Percentiles rank a stretch among this genome's conserved stretches.
These are phyloP conservation scores for Zoysia japonica DNA, from an alignment of 176 grass and related monocot genomes.

Conservation along the genomic window DNA sequence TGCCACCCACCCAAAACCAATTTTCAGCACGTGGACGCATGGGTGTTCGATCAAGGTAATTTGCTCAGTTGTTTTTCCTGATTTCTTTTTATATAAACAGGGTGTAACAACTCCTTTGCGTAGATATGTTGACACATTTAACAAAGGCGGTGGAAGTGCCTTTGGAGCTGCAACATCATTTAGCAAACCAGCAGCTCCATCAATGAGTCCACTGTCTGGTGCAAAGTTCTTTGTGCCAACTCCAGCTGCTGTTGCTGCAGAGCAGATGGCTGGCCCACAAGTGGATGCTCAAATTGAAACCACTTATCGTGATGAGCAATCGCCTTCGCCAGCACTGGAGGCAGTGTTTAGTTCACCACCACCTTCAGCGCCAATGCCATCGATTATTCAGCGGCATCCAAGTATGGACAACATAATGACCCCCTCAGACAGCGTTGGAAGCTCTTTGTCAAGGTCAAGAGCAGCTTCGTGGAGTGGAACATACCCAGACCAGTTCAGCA, in stretches of 20 bases:
- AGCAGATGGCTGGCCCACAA: slow-evolving; percentile 33
- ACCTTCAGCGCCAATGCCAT: slow-evolving; percentile 26
- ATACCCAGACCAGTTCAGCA: slow-evolving; percentile 43
- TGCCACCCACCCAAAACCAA: slow-evolving; percentile 84
- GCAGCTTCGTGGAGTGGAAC: slow-evolving; percentile 80
- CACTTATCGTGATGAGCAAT: slow-evolving; percentile 12
- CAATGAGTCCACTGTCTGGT: slow-evolving; percentile 47
- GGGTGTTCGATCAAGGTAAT: slow-evolving; percentile 85
- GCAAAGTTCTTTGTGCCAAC: slow-evolving; percentile 76
- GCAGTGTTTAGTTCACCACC: slow-evolving; percentile 46
- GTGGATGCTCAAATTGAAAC: slow-evolving; percentile 14
- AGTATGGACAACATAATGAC: slow-evolving; percentile 66
- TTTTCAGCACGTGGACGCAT: slow-evolving; percentile 77
- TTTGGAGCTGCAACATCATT: slow-evolving; percentile 42
- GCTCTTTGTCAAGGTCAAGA: slow-evolving; percentile 51
- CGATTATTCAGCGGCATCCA: slow-evolving; percentile 53
- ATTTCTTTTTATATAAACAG: neutral
- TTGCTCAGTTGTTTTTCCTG: neutral
- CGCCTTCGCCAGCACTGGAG: slow-evolving; percentile 21
- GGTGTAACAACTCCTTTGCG: slow-evolving; percentile 5
- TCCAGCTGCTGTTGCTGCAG: slow-evolving; percentile 25
- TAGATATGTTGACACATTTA: slow-evolving; percentile 96
- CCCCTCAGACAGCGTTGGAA: slow-evolving; percentile 28
- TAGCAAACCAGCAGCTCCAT: slow-evolving; percentile 54
- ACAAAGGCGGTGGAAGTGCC: slow-evolving; percentile 63